Percentiles rank a stretch among this genome's conserved stretches.
Conservation (phyloP, 768 basidiomycete species). For the Cystobasidium onofrii region DNA sequence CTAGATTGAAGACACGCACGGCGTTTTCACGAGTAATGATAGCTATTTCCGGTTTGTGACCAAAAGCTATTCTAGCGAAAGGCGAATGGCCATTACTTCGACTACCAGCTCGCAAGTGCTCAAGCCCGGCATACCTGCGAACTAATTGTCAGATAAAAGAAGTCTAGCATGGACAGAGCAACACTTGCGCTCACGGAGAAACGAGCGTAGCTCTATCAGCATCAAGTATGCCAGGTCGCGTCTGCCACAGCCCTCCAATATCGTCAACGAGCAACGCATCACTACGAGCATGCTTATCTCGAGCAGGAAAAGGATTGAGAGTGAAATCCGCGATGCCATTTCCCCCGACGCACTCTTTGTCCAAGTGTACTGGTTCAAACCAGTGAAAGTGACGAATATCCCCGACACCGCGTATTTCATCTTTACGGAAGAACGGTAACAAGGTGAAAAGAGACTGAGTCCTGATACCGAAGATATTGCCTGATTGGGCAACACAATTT, state of each 20-base stretch:
- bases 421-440: background rate
- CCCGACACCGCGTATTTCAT: background rate
- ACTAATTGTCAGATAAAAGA: background rate
- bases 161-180: background rate
- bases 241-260: background rate
- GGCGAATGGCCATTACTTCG: background rate
- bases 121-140: background rate
- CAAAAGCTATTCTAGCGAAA: background rate
- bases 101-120: constrained; percentile 3
- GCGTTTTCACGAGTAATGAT: constrained; percentile 4
- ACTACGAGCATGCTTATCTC: background rate
- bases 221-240: background rate
- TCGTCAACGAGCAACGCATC: background rate
- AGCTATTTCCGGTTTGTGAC: background rate
- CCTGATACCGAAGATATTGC: background rate
- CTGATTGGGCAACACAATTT: background rate
- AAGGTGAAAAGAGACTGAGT: background rate
- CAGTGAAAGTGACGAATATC: background rate
- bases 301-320: background rate
- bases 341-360: background rate
- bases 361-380: background rate
- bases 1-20: constrained; percentile 2
- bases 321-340: background rate
- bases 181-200: background rate
- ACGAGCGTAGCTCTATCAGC: background rate